Conservation (phyloP, 1,139 yeast species). For the Yamadazyma mexicana region DNA sequence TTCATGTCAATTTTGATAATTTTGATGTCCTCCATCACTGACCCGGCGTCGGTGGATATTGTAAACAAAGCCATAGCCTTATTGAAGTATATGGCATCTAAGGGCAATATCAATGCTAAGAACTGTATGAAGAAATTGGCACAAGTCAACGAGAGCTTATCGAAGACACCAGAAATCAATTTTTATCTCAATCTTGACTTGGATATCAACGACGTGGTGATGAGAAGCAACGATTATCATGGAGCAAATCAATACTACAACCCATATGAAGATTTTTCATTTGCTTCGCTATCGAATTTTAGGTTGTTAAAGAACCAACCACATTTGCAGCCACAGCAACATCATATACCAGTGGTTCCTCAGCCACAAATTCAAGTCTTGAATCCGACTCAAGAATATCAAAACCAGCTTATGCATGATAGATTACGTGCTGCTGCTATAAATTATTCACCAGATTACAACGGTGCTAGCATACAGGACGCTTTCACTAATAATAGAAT, state of each 20-base stretch:
- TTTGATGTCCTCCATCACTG: slow-evolving; percentile 37
- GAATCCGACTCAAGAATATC: slow-evolving; percentile 7
- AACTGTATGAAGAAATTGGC: slow-evolving; percentile 24
- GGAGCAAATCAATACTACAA: slow-evolving; percentile 12
- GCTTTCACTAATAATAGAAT: slow-evolving; percentile 16
- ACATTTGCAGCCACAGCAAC: background rate
- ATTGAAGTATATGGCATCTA: slow-evolving; percentile 38
- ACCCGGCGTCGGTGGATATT: slow-evolving; percentile 24
- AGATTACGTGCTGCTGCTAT: slow-evolving; percentile 1
- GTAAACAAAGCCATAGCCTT: slow-evolving; percentile 35
- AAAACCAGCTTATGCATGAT: slow-evolving; percentile 4
- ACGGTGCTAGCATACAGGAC: slow-evolving; percentile 1
- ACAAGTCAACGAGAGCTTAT: slow-evolving; percentile 20
- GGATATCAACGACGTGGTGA: slow-evolving; percentile 15
- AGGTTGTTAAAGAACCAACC: slow-evolving; percentile 5
- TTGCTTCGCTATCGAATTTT: slow-evolving; percentile 11
- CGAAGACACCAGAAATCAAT: slow-evolving; percentile 22
- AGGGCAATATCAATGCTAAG: slow-evolving; percentile 45
- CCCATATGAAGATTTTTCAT: slow-evolving; percentile 15
- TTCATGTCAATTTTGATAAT: slow-evolving; percentile 44
- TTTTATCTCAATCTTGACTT: slow-evolving; percentile 19
- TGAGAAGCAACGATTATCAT: background rate
- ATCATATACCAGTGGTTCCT: background rate
- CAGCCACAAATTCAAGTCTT: slow-evolving; percentile 5
- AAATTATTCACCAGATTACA: background rate